Base-by-base conservation (phyloP, 164 flowering plant genomes). In the Annona cherimola region DNA sequence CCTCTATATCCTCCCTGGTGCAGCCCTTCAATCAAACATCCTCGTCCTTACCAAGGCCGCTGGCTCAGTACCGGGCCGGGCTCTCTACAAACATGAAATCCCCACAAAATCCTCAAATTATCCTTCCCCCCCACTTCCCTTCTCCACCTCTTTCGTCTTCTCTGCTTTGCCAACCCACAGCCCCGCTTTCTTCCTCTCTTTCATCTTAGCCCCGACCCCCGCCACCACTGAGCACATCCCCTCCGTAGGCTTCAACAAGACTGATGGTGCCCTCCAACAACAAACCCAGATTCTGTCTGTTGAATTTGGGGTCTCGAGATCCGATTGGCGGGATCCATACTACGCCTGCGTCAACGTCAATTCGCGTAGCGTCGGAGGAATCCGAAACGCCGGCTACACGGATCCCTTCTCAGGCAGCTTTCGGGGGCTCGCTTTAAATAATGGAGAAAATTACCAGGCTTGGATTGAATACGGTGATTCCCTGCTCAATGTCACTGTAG, bases 71-170 rank as follows among this genome's bases (percentile, higher is more conserved):
- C 42, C 78, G 1, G 84, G 86, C 57, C 65, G 83, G 1, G 82
- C 78, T 43, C 61, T 84, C 2, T 82, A 68, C 84, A 76, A 73
- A 2, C 7, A 61, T 18, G 78, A 78, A 67, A 71, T 81, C 61
- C 73, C 75, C 12, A 76, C 81, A 43, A 80, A 69, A 71, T 20
- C 76, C 4, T 18, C 78, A 2, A 71, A 64, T 42, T 72, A 76
- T 46, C 4, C 68, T 18, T 59, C 76, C 16, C 9, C 46, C 14
- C 68, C 68, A 2, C 73, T 77, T 8, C 78, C 84, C 18, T 84
- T 81, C 68, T 77, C 73, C 55, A 76, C 85, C 39, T 84, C 85
- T 26, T 84, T 84, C 77, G 76, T 84, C 55, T 82, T 84, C 78
- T 77, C 85, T 59, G 67, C 77, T 5, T 16, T 82, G n/a, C 79